phyloP scores from a whole-genome alignment of 2,329 filamentous ascomycete species.

The Pyrenophora tritici-repentis region DNA sequence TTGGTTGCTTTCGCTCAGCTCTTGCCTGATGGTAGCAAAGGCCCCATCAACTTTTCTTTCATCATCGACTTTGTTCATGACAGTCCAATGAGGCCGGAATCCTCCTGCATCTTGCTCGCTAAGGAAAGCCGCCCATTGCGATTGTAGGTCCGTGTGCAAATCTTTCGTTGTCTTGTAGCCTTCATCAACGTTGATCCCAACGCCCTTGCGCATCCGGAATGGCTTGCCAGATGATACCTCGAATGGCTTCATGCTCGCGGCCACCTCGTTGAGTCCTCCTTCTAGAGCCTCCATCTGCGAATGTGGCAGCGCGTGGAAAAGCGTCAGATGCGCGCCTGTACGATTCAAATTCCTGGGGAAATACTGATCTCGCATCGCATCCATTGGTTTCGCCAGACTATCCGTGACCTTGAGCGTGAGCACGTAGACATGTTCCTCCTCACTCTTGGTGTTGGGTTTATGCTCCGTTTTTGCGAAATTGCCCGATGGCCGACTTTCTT shows the following conservation, averaged over 20 bases:
- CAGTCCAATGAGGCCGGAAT: constrained; percentile 51
- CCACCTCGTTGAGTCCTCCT: constrained; percentile 37
- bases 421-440: constrained; percentile 49
- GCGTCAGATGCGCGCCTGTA: constrained; percentile 51
- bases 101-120: constrained; percentile 52
- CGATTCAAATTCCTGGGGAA: constrained; percentile 52
- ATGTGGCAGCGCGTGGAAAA: constrained; percentile 54
- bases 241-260: constrained; percentile 42
- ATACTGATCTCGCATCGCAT: constrained; percentile 46
- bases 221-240: constrained; percentile 45
- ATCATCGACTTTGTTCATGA: constrained; percentile 56
- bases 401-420: constrained; percentile 50
- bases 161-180: constrained; percentile 40
- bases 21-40: constrained; percentile 42
- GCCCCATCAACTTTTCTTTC: constrained; percentile 44
- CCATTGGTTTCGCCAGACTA: constrained; percentile 47
- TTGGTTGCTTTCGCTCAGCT: constrained; percentile 38
- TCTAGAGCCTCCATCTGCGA: constrained; percentile 47
- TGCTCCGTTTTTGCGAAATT: constrained; percentile 25
- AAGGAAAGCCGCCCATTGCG: constrained; percentile 46
- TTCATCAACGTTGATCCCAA: constrained; percentile 45
- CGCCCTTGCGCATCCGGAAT: constrained; percentile 50
- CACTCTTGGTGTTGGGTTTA: constrained; percentile 37
- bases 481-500: constrained; percentile 7
- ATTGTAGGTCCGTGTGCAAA: constrained; percentile 45